These are phyloP conservation scores for Malassezia cuniculi DNA, from an alignment of 1,284 basidiomycete genomes.

Conservation along the genomic window DNA sequence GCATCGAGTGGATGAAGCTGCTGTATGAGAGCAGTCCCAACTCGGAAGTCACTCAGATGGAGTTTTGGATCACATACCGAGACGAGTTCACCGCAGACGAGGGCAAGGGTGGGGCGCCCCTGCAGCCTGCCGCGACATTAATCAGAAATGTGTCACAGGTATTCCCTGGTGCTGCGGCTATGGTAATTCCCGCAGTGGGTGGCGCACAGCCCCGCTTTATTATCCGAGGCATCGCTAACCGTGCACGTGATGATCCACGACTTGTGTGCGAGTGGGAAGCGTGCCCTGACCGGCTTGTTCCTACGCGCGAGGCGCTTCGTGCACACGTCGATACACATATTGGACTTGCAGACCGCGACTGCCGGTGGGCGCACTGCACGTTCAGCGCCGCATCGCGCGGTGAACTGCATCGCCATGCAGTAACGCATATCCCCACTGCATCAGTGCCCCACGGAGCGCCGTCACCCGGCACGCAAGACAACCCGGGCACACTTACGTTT, in stretches of 20 bases:
- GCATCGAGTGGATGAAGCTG: conserved; percentile 52
- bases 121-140: conserved; percentile 67
- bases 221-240: conserved; percentile 57
- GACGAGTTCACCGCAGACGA: conserved; percentile 48
- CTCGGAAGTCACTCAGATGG: conserved; percentile 71
- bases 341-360: conserved; percentile 21
- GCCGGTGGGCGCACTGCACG: conserved; percentile 27
- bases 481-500: conserved; percentile 27
- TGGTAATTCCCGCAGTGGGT: conserved; percentile 60
- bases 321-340: conserved; percentile 25
- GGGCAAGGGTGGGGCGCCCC: conserved; percentile 51
- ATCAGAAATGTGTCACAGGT: conserved; percentile 70
- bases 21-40: conserved; percentile 61
- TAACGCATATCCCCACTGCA: conserved; percentile 6
- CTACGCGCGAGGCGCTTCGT: conserved; percentile 16
- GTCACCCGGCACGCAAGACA: conserved; percentile 25
- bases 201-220: conserved; percentile 55
- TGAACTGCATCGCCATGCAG: conserved; percentile 9
- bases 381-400: conserved; percentile 2
- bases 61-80: conserved; percentile 77
- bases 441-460: neutral
- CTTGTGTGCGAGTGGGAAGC: conserved; percentile 28
- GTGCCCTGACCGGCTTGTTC: conserved; percentile 22
- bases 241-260: conserved; percentile 16
- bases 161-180: conserved; percentile 65